A percentile compares a stretch with the other conserved stretches of the same genome.
These are phyloP conservation scores for Mucor piriformis DNA, from an alignment of 371 early-diverging fungal species.

Conservation along the genomic window DNA sequence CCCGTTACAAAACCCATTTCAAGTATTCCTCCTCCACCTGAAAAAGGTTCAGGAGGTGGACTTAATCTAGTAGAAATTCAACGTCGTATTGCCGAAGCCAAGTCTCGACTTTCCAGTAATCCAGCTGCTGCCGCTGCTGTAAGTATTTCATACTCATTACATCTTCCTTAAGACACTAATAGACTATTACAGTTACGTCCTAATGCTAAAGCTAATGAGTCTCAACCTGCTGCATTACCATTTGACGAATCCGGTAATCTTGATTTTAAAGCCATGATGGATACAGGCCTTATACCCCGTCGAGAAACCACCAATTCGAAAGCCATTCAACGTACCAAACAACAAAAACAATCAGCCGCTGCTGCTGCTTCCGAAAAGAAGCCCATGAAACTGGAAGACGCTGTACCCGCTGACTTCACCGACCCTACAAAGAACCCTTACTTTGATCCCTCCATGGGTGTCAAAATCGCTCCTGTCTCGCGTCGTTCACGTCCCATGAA, in stretches of 20 bases:
- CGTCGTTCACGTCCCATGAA: conserved; percentile 66
- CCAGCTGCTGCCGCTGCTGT: background rate
- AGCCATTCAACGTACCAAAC: conserved; percentile 43
- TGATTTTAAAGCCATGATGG: conserved; percentile 56
- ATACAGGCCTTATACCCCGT: conserved; percentile 57
- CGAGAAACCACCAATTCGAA: conserved; percentile 54
- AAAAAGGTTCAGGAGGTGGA: conserved; percentile 11
- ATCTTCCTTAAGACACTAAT: background rate
- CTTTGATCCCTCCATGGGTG: conserved; percentile 73
- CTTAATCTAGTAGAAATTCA: conserved; percentile 44
- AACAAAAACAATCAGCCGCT: conserved; percentile 16
- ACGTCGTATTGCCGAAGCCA: conserved; percentile 57
- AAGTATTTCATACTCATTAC: background rate
- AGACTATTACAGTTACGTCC: background rate
- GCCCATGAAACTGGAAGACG: conserved; percentile 28
- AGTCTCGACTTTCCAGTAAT: conserved; percentile 28
- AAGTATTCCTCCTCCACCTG: conserved; percentile 11
- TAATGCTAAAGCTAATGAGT: background rate
- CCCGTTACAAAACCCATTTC: conserved; percentile 4
- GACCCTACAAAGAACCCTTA: conserved; percentile 86
- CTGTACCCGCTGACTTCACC: conserved; percentile 47
- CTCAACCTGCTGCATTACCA: conserved; percentile 31
- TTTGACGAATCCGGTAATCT: conserved; percentile 39
- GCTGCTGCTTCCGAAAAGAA: conserved; percentile 39
- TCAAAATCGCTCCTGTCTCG: conserved; percentile 49